phyloP scores from a whole-genome alignment of 2,329 filamentous ascomycete genomes.

The Neofusicoccum parvum region DNA sequence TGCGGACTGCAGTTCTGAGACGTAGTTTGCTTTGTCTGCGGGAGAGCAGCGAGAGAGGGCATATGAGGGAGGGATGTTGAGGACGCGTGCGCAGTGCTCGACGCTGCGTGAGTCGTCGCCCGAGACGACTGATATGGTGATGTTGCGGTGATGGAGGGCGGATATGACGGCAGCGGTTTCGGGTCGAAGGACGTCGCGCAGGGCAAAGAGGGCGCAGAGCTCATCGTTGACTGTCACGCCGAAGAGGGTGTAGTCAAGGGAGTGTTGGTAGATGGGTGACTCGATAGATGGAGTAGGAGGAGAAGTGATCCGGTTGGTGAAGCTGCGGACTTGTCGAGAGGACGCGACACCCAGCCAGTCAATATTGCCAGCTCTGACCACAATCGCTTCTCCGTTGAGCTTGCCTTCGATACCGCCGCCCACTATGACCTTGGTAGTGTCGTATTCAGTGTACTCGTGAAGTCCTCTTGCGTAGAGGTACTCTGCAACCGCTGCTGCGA shows the following conservation, averaged over 20 bases:
- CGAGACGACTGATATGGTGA: conserved; percentile 58
- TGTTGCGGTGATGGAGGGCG: conserved; percentile 51
- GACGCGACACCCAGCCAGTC: conserved; percentile 7
- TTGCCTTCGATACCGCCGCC: conserved; percentile 49
- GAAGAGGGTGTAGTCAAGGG: conserved; percentile 28
- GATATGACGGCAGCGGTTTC: conserved; percentile 56
- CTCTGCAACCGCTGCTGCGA: background rate
- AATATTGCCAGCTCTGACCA: conserved; percentile 48
- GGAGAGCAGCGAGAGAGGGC: conserved; percentile 53
- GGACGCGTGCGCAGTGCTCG: conserved; percentile 45
- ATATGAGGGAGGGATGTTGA: conserved; percentile 42
- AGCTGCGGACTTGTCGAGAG: background rate
- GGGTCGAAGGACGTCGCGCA: conserved; percentile 51
- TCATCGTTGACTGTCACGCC: conserved; percentile 49
- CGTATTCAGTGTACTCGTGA: background rate
- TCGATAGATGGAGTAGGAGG: background rate
- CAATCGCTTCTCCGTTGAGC: conserved; percentile 26
- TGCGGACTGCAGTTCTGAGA: conserved; percentile 37
- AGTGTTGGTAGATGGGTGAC: background rate
- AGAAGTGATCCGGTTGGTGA: background rate
- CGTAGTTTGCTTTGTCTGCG: conserved; percentile 57
- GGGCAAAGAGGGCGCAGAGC: conserved; percentile 53
- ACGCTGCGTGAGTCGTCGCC: conserved; percentile 58
- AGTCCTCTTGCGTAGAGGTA: background rate
- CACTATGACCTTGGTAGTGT: conserved; percentile 40